Evolutionary conservation across 2,329 filamentous ascomycete genomes (phyloP), one percentile per base, ranked within the genome.

Genomic region (Phyllachora maydis): DNA sequence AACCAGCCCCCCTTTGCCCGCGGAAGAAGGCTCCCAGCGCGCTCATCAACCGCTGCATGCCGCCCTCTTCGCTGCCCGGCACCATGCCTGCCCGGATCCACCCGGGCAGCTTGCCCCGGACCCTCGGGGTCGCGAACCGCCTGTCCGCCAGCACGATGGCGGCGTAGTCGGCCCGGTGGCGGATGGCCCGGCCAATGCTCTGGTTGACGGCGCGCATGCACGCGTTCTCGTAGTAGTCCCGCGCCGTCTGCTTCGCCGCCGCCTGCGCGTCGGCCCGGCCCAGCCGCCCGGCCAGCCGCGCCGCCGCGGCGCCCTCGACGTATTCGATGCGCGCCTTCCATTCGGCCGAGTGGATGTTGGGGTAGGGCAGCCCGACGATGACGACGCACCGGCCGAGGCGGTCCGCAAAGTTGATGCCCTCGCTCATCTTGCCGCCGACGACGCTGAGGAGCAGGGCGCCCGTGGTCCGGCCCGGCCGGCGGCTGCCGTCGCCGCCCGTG

Each of bases 141-240:
- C 63, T 57, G 46, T 98, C 88, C 16, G 88, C 54, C 40, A 98
- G 60, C 27, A 93, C 50, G 32, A 98, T 93, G 10, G 76, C 71
- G 4, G 88, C 88, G 47, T 91, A 95, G 47, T 98, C 88, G 13
- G 65, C 67, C 26, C 62, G 64, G 42, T 98, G 88, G 22, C 88
- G 59, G 36, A 98, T 93, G 1, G 82, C 88, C 28, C 88, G 59
- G 1, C 88, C 88, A 35, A 98, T 83, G 40, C 79, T 88, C 52
- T 98, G 88, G 44, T 98, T 98, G 4, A 98, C 88, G 4, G 83
- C 81, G 18, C 88, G 63, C 83, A 98, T 93, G 44, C 83, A 93
- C 0, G 79, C 68, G 41, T 95, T 95, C 43, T 93, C 82, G 41
- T 90, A 91, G 40, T 79, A 91, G 30, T 85, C 77, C 24, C 73